These are phyloP conservation scores for Chenopodium suecicum DNA, from an alignment of 148 eudicot genomes.

Conservation along the genomic window DNA sequence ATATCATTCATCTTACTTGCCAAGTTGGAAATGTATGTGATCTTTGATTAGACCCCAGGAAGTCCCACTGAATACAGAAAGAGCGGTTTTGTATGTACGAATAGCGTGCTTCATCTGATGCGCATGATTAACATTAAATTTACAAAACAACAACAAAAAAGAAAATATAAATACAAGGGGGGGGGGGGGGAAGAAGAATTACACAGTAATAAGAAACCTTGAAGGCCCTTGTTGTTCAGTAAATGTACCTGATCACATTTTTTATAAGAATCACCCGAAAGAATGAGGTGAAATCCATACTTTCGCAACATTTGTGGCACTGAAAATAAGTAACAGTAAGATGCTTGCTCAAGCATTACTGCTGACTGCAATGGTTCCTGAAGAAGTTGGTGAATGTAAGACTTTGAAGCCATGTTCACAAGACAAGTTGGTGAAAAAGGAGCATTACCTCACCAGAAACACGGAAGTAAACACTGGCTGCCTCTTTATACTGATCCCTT, in stretches of 20 bases:
- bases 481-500: constrained; percentile 80
- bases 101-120: constrained; percentile 86
- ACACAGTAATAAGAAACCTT: constrained; percentile 2
- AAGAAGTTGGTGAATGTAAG: constrained; percentile 30
- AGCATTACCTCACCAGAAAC: constrained; percentile 97
- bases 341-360: constrained; percentile 97
- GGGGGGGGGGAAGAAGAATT: too few relatives aligned
- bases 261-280: constrained; percentile 83
- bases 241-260: constrained; percentile 84
- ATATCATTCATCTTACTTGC: constrained; percentile 59
- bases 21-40: constrained; percentile 90
- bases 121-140: constrained; percentile 20
- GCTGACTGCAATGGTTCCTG: constrained; percentile 92
- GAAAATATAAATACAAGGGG: too few relatives aligned
- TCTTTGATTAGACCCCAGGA: constrained; percentile 85
- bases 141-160: too few relatives aligned
- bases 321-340: constrained; percentile 83
- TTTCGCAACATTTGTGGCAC: constrained; percentile 88
- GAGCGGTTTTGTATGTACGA: constrained; percentile 82
- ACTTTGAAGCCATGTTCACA: constrained; percentile 15
- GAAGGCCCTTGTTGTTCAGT: background rate
- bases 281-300: constrained; percentile 97
- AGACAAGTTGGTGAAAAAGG: constrained; percentile 20
- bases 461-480: constrained; percentile 89
- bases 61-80: constrained; percentile 79